phyloP scores from a whole-genome alignment of 345 rosid genomes.

The Gossypium australe region DNA sequence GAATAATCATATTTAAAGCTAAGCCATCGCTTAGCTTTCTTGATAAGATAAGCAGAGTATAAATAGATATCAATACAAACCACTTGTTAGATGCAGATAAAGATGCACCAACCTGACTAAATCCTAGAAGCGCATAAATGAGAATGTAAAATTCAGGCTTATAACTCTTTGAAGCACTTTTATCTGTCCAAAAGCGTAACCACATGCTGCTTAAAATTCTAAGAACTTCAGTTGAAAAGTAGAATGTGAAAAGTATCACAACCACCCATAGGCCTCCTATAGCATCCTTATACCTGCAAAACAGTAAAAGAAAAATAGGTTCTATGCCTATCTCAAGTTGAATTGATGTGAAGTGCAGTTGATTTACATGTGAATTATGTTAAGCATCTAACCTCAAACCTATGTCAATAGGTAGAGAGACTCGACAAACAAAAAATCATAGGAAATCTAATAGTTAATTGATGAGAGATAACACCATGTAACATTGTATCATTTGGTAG shows the following conservation, averaged over 20 bases:
- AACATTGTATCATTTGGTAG: neutral
- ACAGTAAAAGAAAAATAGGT: neutral
- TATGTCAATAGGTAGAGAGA: neutral
- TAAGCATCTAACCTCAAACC: neutral
- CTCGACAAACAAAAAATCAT: neutral
- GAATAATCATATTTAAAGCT: neutral
- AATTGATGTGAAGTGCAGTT: neutral
- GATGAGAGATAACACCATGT: neutral
- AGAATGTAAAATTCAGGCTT: conserved; percentile 54
- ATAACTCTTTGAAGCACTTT: conserved; percentile 49
- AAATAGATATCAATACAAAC: neutral
- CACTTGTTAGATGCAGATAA: conserved; percentile 11
- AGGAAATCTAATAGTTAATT: neutral
- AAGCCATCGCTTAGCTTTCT: neutral
- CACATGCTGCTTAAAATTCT: conserved; percentile 85
- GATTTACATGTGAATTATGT: neutral
- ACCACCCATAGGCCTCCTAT: conserved; percentile 91
- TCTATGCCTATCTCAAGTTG: conserved; percentile 1
- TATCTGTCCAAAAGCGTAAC: conserved; percentile 90
- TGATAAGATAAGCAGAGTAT: neutral
- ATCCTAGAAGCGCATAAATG: conserved; percentile 62
- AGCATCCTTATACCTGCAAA: conserved; percentile 74
- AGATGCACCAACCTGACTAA: conserved; percentile 68
- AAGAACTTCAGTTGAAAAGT: conserved; percentile 65
- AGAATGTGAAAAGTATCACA: conserved; percentile 64